A percentile compares a stretch with the other conserved stretches of the same genome.
phyloP scores from a whole-genome alignment of 2,329 filamentous ascomycete genomes.

The Epichloe elymi region DNA sequence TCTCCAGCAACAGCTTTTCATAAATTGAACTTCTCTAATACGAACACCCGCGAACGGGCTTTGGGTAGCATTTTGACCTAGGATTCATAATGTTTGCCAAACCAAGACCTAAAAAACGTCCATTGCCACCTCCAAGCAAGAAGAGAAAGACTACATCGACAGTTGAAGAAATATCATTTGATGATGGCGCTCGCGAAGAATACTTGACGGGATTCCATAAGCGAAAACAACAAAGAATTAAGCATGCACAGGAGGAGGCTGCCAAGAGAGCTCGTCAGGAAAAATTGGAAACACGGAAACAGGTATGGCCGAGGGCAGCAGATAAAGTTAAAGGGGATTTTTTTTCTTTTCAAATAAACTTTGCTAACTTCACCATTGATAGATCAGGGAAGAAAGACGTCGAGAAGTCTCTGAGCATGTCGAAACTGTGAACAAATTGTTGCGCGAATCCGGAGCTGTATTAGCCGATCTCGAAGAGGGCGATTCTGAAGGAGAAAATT shows the following conservation, averaged over 20 bases:
- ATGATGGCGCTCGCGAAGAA: conserved; percentile 64
- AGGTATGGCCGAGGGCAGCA: conserved; percentile 38
- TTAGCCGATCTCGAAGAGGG: conserved; percentile 28
- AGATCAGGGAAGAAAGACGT: conserved; percentile 77
- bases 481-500: conserved; percentile 24
- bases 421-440: conserved; percentile 55
- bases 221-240: conserved; percentile 74
- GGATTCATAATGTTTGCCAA: conserved; percentile 34
- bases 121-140: conserved; percentile 48
- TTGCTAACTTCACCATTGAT: neutral
- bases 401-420: conserved; percentile 74
- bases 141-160: conserved; percentile 47
- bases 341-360: neutral
- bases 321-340: neutral
- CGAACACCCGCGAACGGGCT: neutral
- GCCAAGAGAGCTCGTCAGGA: conserved; percentile 67
- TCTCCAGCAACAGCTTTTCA: neutral
- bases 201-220: conserved; percentile 96
- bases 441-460: conserved; percentile 44
- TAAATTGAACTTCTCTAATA: neutral
- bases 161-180: conserved; percentile 76
- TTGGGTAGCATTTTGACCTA: neutral
- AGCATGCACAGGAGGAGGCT: conserved; percentile 72
- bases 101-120: conserved; percentile 44
- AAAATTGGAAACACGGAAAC: conserved; percentile 57